Percentiles rank a stretch among this genome's conserved stretches.
Evolutionary conservation across 805 yeast species (phyloP).

Genomic region (Ogataea methylovora): DNA sequence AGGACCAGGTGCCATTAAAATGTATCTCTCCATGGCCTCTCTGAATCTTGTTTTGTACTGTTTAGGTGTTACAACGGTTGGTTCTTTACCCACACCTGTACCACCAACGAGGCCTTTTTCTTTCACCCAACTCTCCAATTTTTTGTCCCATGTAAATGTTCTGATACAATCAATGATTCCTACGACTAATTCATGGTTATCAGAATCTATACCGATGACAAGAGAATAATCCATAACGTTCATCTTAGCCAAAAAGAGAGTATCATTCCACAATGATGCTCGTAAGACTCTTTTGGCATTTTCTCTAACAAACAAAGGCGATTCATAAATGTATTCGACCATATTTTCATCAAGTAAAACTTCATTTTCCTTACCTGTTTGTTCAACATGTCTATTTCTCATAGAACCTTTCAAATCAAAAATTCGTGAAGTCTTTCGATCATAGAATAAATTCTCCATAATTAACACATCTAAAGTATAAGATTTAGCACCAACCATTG

Average conservation of each 20-base stretch:
- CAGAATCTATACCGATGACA: constrained; percentile 82
- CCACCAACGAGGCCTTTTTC: constrained; percentile 82
- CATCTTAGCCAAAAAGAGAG: constrained; percentile 89
- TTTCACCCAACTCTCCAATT: constrained; percentile 97
- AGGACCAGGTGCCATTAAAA: constrained; percentile 82
- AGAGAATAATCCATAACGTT: constrained; percentile 98
- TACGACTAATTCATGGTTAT: constrained; percentile 65
- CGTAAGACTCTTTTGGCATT: constrained; percentile 80
- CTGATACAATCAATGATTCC: constrained; percentile 94
- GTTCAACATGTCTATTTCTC: constrained; percentile 94
- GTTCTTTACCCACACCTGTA: constrained; percentile 81
- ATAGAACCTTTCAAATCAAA: constrained; percentile 97
- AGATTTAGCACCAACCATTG: constrained; percentile 58
- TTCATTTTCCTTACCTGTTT: constrained; percentile 92
- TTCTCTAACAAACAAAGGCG: constrained; percentile 90
- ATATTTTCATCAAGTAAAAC: constrained; percentile 93
- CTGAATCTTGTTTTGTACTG: constrained; percentile 91
- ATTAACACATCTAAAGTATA: constrained; percentile 86
- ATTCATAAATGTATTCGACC: constrained; percentile 96
- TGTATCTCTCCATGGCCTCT: constrained; percentile 96
- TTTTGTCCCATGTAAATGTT: constrained; percentile 98
- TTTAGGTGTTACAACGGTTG: constrained; percentile 94
- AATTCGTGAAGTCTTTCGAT: constrained; percentile 71
- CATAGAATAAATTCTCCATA: constrained; percentile 92
- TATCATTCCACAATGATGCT: constrained; percentile 92